Evolutionary conservation across 2,329 filamentous ascomycete species (phyloP), one percentile per base, ranked within the genome.

Genomic region (Fusarium keratoplasticum): DNA sequence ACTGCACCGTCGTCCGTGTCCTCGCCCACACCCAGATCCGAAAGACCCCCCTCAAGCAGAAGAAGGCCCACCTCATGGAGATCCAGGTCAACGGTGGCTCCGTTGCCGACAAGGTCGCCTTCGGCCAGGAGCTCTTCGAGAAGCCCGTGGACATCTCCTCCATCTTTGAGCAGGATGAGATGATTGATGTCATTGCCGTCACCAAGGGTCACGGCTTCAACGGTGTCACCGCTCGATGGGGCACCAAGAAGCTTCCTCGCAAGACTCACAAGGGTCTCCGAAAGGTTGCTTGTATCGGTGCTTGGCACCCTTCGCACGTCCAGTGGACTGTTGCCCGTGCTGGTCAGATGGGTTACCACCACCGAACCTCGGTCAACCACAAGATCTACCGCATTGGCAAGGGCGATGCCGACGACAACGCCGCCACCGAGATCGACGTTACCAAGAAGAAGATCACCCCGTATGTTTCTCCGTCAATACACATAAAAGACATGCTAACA

Each of bases 201-300:
- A 99, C 96, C 91, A 98, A 98, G 93, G 96, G 96, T 91, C 95
- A 98, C 90, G 96, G 96, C 86, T 98, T 94, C 94, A 90, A 90
- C 86, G 96, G 96, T 93, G 96, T 99, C 83, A 99, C 96, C 79
- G 90, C 92, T 87, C 93, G 96, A 89, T 99, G 96, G 96, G 96
- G 96, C 83, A 99, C 96, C 90, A 99, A 98, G 94, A 99, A 98
- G 95, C 95, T 99, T 83, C 96, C 96, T 81, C 95, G 96, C 86
- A 99, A 99, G 95, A 99, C 96, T 75, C 96, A 99, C 94, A 99
- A 99, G 93, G 96, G 96, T 98, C 95, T 99, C 84, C 93, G 96
- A 84, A 99, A 99, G 94, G 96, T 99, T 82, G 96, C 96, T 85
- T 99, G 96, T 98, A 99, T 99, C 87, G 96, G 96, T 94, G 96